Base-by-base conservation (phyloP, 1,139 yeast species). In the Scheffersomyces segobiensis region DNA sequence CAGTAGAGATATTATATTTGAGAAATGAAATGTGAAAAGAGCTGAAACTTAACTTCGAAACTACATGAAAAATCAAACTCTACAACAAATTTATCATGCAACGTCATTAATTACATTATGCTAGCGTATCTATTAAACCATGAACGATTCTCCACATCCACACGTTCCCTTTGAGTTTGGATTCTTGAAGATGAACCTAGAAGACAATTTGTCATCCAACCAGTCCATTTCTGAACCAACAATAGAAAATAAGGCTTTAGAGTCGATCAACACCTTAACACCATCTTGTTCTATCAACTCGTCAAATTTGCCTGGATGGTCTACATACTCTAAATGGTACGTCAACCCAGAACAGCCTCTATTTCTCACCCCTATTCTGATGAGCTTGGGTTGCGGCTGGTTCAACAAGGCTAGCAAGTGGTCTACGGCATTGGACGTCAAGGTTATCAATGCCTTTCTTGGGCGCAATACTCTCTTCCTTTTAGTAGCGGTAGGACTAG, bases 181-280 rank as follows among this genome's bases (percentile, higher is more conserved):
- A 74, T 95, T 95, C 74, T 84, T 88, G 80, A 95, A 95, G 49
- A 95, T 92, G 72, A 95, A 95, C 70, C 96, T 85, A 19, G 96
- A 88, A 48, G 93, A 86, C 63, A 95, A 80, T 74, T 92, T 93
- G 71, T 95, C 98, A 70, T 95, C 98, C 59, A 91, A 81, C 97
- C 98, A 95, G 76, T 95, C 99, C 99, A 95, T 95, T 75, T 93
- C 97, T 3, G 97, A 89, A 1, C 99, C 99, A 60, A 95, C 97
- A 55, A 95, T 93, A 63, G 96, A 89, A 73, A 95, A 93, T 60
- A 95, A 81, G 1, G 99, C 98, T 74, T 95, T 95, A 32, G 98
- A 93, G 73, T 95, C 99, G 58, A 95, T 92, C 61, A 93, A 82
- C 5, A 95, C 97, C 74, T 87, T 91, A 53, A 95, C 97, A 32